These are phyloP conservation scores for Tubosaeta sp. DNA, from an alignment of 768 basidiomycete genomes.

Conservation along the genomic window DNA sequence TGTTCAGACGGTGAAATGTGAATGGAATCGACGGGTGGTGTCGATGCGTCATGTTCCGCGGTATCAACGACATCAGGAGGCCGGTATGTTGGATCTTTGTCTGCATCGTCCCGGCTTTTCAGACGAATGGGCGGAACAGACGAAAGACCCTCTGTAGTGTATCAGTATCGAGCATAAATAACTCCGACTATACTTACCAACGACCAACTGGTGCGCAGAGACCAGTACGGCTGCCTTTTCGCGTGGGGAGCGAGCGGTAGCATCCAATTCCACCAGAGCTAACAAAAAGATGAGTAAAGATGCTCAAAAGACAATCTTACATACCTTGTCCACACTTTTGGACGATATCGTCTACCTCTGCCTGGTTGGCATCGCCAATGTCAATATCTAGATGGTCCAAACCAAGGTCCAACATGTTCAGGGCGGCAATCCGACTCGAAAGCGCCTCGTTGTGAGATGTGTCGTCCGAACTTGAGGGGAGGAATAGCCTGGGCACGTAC, in stretches of 20 bases:
- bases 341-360: conserved; percentile 60
- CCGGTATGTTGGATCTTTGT: background rate
- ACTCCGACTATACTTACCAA: conserved; percentile 46
- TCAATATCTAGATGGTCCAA: conserved; percentile 89
- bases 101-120: conserved; percentile 50
- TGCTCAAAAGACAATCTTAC: conserved; percentile 20
- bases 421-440: conserved; percentile 81
- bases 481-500: conserved; percentile 57
- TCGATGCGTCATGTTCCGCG: conserved; percentile 2
- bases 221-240: conserved; percentile 83
- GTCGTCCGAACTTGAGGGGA: conserved; percentile 72
- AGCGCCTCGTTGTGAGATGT: conserved; percentile 86
- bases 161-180: conserved; percentile 1
- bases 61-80: background rate
- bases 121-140: conserved; percentile 69
- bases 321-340: conserved; percentile 73
- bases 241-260: conserved; percentile 52
- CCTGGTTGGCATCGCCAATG: conserved; percentile 46
- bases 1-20: conserved; percentile 1
- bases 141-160: conserved; percentile 63
- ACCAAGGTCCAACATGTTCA: conserved; percentile 86
- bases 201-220: conserved; percentile 78
- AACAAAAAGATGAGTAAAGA: conserved; percentile 21
- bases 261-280: conserved; percentile 54
- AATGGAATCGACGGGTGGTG: conserved; percentile 1